These are phyloP conservation scores for Apiotrichum laibachii DNA, from an alignment of 1,284 basidiomycete species.

Conservation along the genomic window DNA sequence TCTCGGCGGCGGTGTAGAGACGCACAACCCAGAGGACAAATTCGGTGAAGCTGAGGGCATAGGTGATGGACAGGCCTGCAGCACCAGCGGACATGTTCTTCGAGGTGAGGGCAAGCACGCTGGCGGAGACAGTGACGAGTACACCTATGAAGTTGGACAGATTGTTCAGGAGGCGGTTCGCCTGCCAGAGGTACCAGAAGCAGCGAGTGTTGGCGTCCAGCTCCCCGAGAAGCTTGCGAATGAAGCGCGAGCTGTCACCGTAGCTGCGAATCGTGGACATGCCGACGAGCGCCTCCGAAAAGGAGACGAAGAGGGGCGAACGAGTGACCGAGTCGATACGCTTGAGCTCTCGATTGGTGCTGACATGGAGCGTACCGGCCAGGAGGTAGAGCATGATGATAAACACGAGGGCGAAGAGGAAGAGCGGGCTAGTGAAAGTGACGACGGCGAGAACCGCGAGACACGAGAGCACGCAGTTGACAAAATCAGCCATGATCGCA, in stretches of 20 bases:
- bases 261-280: conserved; percentile 56
- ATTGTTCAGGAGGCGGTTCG: conserved; percentile 53
- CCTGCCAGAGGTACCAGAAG: conserved; percentile 51
- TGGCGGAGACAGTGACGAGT: conserved; percentile 53
- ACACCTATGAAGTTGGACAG: conserved; percentile 53
- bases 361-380: conserved; percentile 53
- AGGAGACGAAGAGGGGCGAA: conserved; percentile 59
- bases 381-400: conserved; percentile 52
- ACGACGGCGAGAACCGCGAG: conserved; percentile 47
- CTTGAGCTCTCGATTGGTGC: conserved; percentile 57
- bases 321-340: conserved; percentile 56
- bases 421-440: conserved; percentile 43
- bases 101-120: conserved; percentile 50
- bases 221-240: conserved; percentile 49
- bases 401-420: conserved; percentile 49
- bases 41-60: conserved; percentile 52
- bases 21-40: conserved; percentile 54
- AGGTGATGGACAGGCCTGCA: conserved; percentile 44
- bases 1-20: conserved; percentile 53
- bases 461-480: conserved; percentile 38
- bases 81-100: conserved; percentile 48
- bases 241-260: conserved; percentile 54
- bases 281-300: conserved; percentile 53
- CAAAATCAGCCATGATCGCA: conserved; percentile 49
- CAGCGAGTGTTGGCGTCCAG: conserved; percentile 54